Evolutionary conservation across 2,329 filamentous ascomycete genomes (phyloP).

Genomic region (Alternaria triticina): DNA sequence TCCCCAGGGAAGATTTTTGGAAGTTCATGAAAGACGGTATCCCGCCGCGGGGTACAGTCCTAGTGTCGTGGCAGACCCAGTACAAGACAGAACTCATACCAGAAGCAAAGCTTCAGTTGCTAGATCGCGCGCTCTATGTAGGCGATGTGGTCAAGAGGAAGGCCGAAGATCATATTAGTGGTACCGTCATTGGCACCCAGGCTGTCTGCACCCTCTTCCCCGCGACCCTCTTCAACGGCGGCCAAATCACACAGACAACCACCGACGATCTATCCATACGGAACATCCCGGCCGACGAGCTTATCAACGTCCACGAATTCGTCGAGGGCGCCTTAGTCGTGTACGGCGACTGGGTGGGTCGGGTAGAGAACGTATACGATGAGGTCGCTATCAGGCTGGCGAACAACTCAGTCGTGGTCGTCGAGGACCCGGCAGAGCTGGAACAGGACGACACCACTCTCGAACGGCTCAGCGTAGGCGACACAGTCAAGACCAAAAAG

Average conservation of each 20-base stretch:
- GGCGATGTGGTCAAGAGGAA: slow-evolving; percentile 63
- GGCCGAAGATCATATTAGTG: slow-evolving; percentile 58
- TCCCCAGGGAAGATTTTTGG: slow-evolving; percentile 42
- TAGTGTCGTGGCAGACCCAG: slow-evolving; percentile 57
- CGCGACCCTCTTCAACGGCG: slow-evolving; percentile 33
- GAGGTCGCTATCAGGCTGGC: slow-evolving; percentile 59
- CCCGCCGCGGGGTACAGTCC: slow-evolving; percentile 60
- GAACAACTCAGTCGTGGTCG: slow-evolving; percentile 62
- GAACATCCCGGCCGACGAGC: slow-evolving; percentile 53
- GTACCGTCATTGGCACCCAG: slow-evolving; percentile 59
- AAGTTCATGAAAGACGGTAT: slow-evolving; percentile 53
- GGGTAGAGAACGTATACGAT: slow-evolving; percentile 57
- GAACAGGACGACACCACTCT: slow-evolving; percentile 42
- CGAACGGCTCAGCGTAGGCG: slow-evolving; percentile 54
- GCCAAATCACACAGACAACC: slow-evolving; percentile 27
- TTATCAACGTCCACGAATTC: slow-evolving; percentile 55
- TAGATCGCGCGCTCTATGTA: slow-evolving; percentile 62
- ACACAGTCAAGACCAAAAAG: slow-evolving; percentile 60
- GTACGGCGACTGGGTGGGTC: slow-evolving; percentile 63
- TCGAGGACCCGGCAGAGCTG: slow-evolving; percentile 55
- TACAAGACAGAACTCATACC: slow-evolving; percentile 50
- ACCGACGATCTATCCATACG: slow-evolving; percentile 46
- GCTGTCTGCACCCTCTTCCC: slow-evolving; percentile 55
- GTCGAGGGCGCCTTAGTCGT: slow-evolving; percentile 60
- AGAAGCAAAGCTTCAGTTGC: slow-evolving; percentile 54